Conservation (phyloP, 1,284 basidiomycete genomes). For the Heterobasidion parviporum region DNA sequence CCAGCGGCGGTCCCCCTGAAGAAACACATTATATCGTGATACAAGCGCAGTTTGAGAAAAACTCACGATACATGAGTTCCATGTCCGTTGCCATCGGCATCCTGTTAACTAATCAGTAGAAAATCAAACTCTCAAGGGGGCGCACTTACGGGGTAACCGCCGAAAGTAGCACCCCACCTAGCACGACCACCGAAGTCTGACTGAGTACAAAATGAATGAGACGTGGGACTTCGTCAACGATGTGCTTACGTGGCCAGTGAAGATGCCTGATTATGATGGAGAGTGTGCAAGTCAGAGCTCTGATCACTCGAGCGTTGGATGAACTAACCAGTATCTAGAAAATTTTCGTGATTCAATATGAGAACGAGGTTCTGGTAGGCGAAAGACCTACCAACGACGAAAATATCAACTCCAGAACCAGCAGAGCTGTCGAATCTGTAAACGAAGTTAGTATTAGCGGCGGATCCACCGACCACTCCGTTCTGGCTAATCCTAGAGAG, state of each 20-base stretch:
- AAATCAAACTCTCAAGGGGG: too few species aligned
- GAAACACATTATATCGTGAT: conserved; percentile 29
- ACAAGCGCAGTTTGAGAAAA: not conserved
- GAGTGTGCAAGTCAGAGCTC: not conserved
- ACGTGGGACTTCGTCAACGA: not conserved
- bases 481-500: conserved; percentile 21
- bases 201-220: conserved; percentile 13
- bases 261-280: conserved; percentile 32
- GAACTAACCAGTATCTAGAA: conserved; percentile 17
- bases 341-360: not conserved
- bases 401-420: conserved; percentile 25
- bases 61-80: conserved; percentile 34
- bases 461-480: conserved; percentile 6
- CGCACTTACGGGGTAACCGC: conserved; percentile 12
- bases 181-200: conserved; percentile 66
- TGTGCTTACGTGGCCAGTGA: conserved; percentile 40
- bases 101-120: conserved; percentile 30
- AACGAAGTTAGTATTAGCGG: conserved; percentile 13
- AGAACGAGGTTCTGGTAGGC: not conserved
- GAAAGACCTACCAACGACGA: conserved; percentile 20
- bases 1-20: conserved; percentile 45
- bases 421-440: conserved; percentile 24
- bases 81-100: conserved; percentile 52
- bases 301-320: too few species aligned
- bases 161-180: conserved; percentile 50